A percentile compares a stretch with the other conserved stretches of the same genome.
Evolutionary conservation across 352 stramenopile species (phyloP).

Genomic region (Phytophthora vignae): DNA sequence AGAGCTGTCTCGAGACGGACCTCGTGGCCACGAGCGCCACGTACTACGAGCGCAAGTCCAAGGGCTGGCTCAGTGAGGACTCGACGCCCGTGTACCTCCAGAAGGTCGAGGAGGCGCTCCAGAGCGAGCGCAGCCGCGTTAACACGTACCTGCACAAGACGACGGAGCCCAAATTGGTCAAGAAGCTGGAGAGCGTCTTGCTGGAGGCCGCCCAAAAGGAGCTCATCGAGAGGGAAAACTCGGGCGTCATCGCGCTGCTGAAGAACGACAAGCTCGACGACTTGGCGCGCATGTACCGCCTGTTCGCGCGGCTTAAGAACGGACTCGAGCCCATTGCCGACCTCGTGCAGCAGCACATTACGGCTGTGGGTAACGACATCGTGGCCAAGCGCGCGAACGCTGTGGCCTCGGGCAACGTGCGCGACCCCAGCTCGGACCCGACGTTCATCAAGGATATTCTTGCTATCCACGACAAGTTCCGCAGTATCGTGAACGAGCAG

Average conservation of each 20-base stretch:
- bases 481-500: conserved; percentile 96
- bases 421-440: conserved; percentile 93
- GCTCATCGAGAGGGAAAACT: conserved; percentile 98
- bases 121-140: conserved; percentile 89
- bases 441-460: conserved; percentile 99
- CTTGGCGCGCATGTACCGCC: conserved; percentile 97
- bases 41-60: conserved; percentile 97
- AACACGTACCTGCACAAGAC: conserved; percentile 96
- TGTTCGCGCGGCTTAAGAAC: conserved; percentile 97
- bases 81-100: conserved; percentile 98
- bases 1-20: conserved; percentile 94
- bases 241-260: conserved; percentile 95
- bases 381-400: conserved; percentile 86
- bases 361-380: conserved; percentile 87
- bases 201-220: conserved; percentile 95
- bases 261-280: conserved; percentile 98
- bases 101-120: conserved; percentile 91
- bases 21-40: conserved; percentile 92
- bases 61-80: conserved; percentile 98
- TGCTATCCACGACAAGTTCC: conserved; percentile 98
- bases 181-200: conserved; percentile 94
- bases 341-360: conserved; percentile 97
- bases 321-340: conserved; percentile 97
- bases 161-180: conserved; percentile 97
- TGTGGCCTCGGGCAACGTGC: conserved; percentile 93